Percentiles rank a stretch among this genome's conserved stretches.
phyloP scores from a whole-genome alignment of 208 protist genomes.

The Acanthamoeba divionensis region DNA sequence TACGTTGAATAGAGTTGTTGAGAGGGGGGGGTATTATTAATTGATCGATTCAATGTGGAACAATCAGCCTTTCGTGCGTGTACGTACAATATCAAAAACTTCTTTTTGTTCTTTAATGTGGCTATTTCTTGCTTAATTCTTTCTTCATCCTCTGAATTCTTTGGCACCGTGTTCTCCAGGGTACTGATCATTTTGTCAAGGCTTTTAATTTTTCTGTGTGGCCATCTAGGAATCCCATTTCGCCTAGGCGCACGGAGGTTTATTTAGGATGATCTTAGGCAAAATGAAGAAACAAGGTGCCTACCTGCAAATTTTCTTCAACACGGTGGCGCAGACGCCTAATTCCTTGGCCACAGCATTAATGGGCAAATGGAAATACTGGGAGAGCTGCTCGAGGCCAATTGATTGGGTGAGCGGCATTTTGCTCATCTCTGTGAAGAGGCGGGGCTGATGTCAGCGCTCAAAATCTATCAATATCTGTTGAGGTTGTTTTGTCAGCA shows the following conservation, averaged over 20 bases:
- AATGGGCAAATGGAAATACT: constrained; percentile 73
- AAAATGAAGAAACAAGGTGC: background rate
- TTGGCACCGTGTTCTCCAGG: constrained; percentile 52
- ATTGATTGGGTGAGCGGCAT: constrained; percentile 69
- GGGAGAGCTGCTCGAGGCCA: constrained; percentile 61
- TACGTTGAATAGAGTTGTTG: too few relatives aligned
- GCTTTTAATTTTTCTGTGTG: constrained; percentile 67
- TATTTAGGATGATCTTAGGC: too few relatives aligned
- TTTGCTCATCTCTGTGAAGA: background rate
- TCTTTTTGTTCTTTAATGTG: constrained; percentile 58
- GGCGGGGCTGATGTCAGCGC: too few relatives aligned
- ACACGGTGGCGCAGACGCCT: constrained; percentile 69
- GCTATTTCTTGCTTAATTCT: constrained; percentile 67
- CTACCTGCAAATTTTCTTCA: constrained; percentile 69
- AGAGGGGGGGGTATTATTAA: too few relatives aligned
- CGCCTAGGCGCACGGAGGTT: too few relatives aligned
- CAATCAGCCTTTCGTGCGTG: too few relatives aligned
- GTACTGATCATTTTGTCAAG: constrained; percentile 70
- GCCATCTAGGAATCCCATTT: constrained; percentile 60
- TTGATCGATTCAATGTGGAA: too few relatives aligned
- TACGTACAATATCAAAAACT: constrained; percentile 61
- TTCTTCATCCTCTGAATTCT: constrained; percentile 61
- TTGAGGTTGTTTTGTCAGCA: too few relatives aligned
- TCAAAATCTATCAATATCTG: too few relatives aligned
- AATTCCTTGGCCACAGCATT: constrained; percentile 68